Conservation (phyloP, 371 early-diverging fungal genomes). For the Conidiobolus incongruus region DNA sequence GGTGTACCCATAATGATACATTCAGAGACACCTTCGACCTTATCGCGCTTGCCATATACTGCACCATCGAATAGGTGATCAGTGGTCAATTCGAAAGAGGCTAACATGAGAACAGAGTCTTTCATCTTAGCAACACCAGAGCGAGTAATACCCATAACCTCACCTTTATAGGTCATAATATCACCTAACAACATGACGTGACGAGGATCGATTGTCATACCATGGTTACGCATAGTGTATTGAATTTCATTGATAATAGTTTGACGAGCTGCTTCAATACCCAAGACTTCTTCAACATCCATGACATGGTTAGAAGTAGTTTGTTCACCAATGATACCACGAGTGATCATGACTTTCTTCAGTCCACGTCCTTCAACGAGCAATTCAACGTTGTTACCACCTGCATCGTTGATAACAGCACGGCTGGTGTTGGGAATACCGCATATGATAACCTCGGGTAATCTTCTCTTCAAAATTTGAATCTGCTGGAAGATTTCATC, state of each 20-base stretch:
- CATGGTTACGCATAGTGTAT: slow-evolving; percentile 73
- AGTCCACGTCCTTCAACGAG: slow-evolving; percentile 93
- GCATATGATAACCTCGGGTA: slow-evolving; percentile 57
- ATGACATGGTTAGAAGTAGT: slow-evolving; percentile 87
- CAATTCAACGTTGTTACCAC: slow-evolving; percentile 30
- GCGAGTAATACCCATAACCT: slow-evolving; percentile 96
- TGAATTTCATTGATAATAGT: slow-evolving; percentile 76
- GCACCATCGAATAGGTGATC: slow-evolving; percentile 98
- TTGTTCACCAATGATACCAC: slow-evolving; percentile 57
- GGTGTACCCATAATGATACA: slow-evolving; percentile 98
- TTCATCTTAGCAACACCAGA: slow-evolving; percentile 99
- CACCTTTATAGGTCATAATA: slow-evolving; percentile 97
- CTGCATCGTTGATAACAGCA: slow-evolving; percentile 65
- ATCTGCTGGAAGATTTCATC: too few relatives aligned
- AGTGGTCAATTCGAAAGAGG: slow-evolving; percentile 98
- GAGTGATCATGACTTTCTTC: slow-evolving; percentile 70
- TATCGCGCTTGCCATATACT: slow-evolving; percentile 77
- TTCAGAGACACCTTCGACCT: slow-evolving; percentile 93
- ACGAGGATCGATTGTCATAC: slow-evolving; percentile 93
- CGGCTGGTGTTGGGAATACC: slow-evolving; percentile 72
- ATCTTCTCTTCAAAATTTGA: slow-evolving; percentile 60
- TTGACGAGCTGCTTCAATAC: slow-evolving; percentile 92
- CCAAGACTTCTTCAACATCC: slow-evolving; percentile 81
- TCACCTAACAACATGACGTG: slow-evolving; percentile 98
- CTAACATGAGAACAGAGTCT: slow-evolving; percentile 97